Percentiles rank a stretch among this genome's conserved stretches.
Evolutionary conservation across 148 eudicot species (phyloP).

Genomic region (Vaccinium corymbosum): DNA sequence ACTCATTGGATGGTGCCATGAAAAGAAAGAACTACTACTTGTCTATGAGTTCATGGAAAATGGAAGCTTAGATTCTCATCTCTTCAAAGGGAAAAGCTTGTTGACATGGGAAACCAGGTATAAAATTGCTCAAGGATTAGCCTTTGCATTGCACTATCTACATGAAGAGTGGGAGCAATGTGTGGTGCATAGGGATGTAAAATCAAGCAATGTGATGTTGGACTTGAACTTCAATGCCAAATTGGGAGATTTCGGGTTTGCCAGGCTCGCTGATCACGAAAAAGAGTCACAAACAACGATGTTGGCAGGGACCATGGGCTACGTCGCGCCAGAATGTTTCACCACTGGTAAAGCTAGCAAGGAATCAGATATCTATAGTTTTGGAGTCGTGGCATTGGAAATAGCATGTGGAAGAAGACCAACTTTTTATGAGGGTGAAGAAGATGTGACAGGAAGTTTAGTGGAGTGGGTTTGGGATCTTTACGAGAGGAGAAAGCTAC

Average conservation of each 20-base stretch:
- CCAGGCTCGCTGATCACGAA: slow-evolving; percentile 21
- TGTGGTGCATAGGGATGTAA: slow-evolving; percentile 5
- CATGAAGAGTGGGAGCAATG: not conserved
- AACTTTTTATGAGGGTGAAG: not conserved
- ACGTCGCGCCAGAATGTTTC: not conserved
- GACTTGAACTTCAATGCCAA: not conserved
- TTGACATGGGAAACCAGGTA: too few species aligned
- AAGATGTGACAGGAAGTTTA: not conserved
- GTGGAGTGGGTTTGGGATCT: slow-evolving; percentile 10
- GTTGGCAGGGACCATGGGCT: not conserved
- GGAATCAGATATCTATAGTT: not conserved
- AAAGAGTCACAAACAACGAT: slow-evolving; percentile 12
- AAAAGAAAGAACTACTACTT: too few species aligned
- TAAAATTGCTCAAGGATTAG: too few species aligned
- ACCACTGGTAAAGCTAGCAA: not conserved
- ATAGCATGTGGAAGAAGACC: slow-evolving; percentile 12
- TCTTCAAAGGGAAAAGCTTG: too few species aligned
- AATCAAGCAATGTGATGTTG: slow-evolving; percentile 4
- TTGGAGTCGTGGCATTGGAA: not conserved
- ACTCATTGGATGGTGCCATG: too few species aligned
- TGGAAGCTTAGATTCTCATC: too few species aligned
- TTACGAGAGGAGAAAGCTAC: slow-evolving; percentile 13
- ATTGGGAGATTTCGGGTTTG: slow-evolving; percentile 18
- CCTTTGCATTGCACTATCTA: too few species aligned
- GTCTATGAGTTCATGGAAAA: too few species aligned